Evolutionary conservation across 2,329 filamentous ascomycete genomes (phyloP).

Genomic region (Drechslerella dactyloides): DNA sequence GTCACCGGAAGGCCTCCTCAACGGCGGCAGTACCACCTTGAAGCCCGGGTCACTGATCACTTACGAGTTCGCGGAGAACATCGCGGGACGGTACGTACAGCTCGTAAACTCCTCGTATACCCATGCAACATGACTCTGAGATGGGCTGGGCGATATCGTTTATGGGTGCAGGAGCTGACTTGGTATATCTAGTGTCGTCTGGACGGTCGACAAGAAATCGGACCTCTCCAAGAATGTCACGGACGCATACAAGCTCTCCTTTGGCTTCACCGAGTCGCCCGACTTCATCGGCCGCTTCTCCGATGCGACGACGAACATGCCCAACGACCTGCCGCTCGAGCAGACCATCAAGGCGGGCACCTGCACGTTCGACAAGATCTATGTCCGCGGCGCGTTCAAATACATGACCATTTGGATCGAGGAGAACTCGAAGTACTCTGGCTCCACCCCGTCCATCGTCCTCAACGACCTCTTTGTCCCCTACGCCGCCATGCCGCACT

Average conservation of each 20-base stretch:
- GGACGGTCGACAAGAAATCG: slow-evolving; percentile 29
- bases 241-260: slow-evolving; percentile 52
- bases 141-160: too few relatives aligned
- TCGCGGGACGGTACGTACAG: slow-evolving; percentile 58
- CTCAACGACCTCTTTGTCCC: slow-evolving; percentile 58
- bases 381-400: slow-evolving; percentile 59
- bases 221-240: slow-evolving; percentile 16
- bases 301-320: slow-evolving; percentile 57
- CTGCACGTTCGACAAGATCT: slow-evolving; percentile 57
- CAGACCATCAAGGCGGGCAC: slow-evolving; percentile 54
- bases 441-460: slow-evolving; percentile 55
- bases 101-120: too few relatives aligned
- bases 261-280: slow-evolving; percentile 59
- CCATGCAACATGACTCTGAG: too few relatives aligned
- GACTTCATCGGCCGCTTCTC: slow-evolving; percentile 57
- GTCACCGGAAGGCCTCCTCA: slow-evolving; percentile 53
- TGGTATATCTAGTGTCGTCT: slow-evolving; percentile 15
- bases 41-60: slow-evolving; percentile 57
- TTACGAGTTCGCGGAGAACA: slow-evolving; percentile 60
- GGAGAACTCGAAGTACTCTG: slow-evolving; percentile 52
- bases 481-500: slow-evolving; percentile 59
- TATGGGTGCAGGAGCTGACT: slow-evolving; percentile 27
- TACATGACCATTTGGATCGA: slow-evolving; percentile 58
- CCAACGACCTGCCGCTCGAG: slow-evolving; percentile 57
- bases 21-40: slow-evolving; percentile 53